A percentile compares a stretch with the other conserved stretches of the same genome.
Conservation (phyloP, 257 asterid genomes). For the Vinca minor region DNA sequence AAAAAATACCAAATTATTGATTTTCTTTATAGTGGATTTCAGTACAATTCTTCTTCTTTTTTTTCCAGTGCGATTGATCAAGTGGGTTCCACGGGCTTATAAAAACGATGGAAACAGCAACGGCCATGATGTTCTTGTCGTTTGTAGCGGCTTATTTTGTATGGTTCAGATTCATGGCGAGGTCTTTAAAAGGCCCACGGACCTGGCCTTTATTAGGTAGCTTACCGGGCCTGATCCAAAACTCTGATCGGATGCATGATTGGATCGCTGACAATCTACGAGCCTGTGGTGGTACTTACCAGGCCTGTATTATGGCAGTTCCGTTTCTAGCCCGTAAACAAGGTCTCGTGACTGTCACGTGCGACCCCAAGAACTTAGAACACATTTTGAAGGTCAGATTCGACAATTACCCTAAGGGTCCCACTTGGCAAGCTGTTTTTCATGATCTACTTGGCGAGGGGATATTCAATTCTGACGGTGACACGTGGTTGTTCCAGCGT, state of each 20-base stretch:
- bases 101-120: slow-evolving; percentile 30
- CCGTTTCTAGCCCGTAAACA: slow-evolving; percentile 44
- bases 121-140: slow-evolving; percentile 27
- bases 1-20: neutral
- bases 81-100: neutral
- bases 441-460: slow-evolving; percentile 56
- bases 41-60: neutral
- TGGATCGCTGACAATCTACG: slow-evolving; percentile 58
- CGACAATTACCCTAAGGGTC: slow-evolving; percentile 61
- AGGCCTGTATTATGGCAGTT: slow-evolving; percentile 44
- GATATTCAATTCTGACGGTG: slow-evolving; percentile 51
- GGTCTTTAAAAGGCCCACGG: slow-evolving; percentile 35
- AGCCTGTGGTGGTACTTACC: slow-evolving; percentile 49
- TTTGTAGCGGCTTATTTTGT: slow-evolving; percentile 30
- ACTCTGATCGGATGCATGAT: slow-evolving; percentile 40
- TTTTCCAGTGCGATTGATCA: neutral
- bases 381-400: slow-evolving; percentile 45
- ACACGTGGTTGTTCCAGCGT: slow-evolving; percentile 53
- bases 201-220: slow-evolving; percentile 55
- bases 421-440: slow-evolving; percentile 58
- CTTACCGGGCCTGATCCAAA: slow-evolving; percentile 43
- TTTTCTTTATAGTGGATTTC: neutral
- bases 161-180: slow-evolving; percentile 41
- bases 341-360: slow-evolving; percentile 68
- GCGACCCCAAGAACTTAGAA: slow-evolving; percentile 54